Evolutionary conservation across 2,329 filamentous ascomycete genomes (phyloP).

Genomic region (Dactylellina cionopaga): DNA sequence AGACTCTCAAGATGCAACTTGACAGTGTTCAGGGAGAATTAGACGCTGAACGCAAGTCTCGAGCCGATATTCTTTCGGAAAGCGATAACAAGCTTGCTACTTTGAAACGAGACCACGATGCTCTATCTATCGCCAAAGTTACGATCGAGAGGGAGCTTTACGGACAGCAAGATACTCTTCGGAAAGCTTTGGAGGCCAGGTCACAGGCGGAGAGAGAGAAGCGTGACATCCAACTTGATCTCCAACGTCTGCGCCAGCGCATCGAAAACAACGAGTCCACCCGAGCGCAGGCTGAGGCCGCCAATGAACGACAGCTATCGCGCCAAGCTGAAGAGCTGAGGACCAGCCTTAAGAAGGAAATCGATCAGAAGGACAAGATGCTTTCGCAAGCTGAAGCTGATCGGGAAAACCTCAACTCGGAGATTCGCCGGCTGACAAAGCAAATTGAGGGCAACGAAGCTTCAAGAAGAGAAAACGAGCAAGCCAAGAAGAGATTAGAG

Average conservation of each 20-base stretch:
- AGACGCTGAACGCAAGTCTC: slow-evolving; percentile 88
- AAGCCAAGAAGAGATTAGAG: slow-evolving; percentile 71
- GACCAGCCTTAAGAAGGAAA: slow-evolving; percentile 77
- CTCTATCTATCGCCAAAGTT: slow-evolving; percentile 92
- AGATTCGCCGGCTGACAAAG: slow-evolving; percentile 86
- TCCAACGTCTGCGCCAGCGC: slow-evolving; percentile 81
- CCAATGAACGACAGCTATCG: slow-evolving; percentile 81
- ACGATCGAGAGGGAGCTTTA: slow-evolving; percentile 98
- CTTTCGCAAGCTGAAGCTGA: slow-evolving; percentile 83
- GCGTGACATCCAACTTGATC: slow-evolving; percentile 86
- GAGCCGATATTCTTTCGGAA: slow-evolving; percentile 90
- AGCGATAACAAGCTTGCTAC: slow-evolving; percentile 86
- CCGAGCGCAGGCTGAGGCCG: slow-evolving; percentile 80
- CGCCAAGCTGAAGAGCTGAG: slow-evolving; percentile 83
- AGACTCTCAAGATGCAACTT: slow-evolving; percentile 84
- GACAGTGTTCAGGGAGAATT: slow-evolving; percentile 87
- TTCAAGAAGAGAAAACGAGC: slow-evolving; percentile 78
- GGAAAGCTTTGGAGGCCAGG: slow-evolving; percentile 83
- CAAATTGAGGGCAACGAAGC: slow-evolving; percentile 85
- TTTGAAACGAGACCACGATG: slow-evolving; percentile 84
- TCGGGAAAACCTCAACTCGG: slow-evolving; percentile 76
- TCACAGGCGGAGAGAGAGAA: slow-evolving; percentile 83
- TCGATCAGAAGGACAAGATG: slow-evolving; percentile 80
- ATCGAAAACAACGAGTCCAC: slow-evolving; percentile 88
- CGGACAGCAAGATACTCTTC: slow-evolving; percentile 88